Percentiles rank a stretch among this genome's conserved stretches.
Conservation (phyloP, 176 grass and related monocot species). For the Musa beccarii region DNA sequence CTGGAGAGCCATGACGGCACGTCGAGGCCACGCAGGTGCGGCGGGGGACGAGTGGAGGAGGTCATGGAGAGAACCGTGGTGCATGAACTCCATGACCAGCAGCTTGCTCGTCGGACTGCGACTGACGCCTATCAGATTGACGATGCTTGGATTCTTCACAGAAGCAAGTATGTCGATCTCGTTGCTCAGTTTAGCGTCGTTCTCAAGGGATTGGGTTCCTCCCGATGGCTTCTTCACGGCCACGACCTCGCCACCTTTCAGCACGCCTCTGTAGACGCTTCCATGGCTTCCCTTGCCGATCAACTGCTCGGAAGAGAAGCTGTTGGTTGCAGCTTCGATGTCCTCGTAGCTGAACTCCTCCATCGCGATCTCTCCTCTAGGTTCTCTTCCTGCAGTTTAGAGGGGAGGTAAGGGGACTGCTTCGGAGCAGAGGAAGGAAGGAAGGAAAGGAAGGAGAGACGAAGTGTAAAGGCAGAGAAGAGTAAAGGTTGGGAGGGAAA, state of each 20-base stretch:
- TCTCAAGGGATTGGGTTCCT: slow-evolving; percentile 11
- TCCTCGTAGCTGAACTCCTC: slow-evolving; percentile 68
- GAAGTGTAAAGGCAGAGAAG: too few species aligned
- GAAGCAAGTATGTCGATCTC: slow-evolving; percentile 77
- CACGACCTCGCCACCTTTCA: slow-evolving; percentile 26
- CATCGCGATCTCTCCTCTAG: slow-evolving; percentile 21
- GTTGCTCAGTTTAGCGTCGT: slow-evolving; percentile 53
- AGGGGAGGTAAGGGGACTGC: not conserved
- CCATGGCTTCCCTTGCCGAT: slow-evolving; percentile 95
- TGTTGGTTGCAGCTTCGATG: slow-evolving; percentile 56
- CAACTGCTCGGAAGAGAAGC: slow-evolving; percentile 52
- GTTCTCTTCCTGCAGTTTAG: not conserved
- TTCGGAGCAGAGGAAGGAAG: not conserved
- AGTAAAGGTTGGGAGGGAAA: not conserved
- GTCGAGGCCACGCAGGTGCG: slow-evolving; percentile 64
- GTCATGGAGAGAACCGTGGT: slow-evolving; percentile 79
- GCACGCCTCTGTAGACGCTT: slow-evolving; percentile 59
- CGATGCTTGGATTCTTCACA: slow-evolving; percentile 35
- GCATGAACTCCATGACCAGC: slow-evolving; percentile 83
- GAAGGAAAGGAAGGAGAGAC: not conserved
- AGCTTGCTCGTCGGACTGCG: slow-evolving; percentile 9
- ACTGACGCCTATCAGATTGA: slow-evolving; percentile 48
- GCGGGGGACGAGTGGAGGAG: slow-evolving; percentile 39
- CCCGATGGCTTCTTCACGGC: slow-evolving; percentile 59
- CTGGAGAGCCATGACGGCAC: slow-evolving; percentile 48